Percentiles rank a stretch among this genome's conserved stretches.
These are phyloP conservation scores for Fusarium acutatum DNA, from an alignment of 2,329 filamentous ascomycete genomes.

Conservation along the genomic window DNA sequence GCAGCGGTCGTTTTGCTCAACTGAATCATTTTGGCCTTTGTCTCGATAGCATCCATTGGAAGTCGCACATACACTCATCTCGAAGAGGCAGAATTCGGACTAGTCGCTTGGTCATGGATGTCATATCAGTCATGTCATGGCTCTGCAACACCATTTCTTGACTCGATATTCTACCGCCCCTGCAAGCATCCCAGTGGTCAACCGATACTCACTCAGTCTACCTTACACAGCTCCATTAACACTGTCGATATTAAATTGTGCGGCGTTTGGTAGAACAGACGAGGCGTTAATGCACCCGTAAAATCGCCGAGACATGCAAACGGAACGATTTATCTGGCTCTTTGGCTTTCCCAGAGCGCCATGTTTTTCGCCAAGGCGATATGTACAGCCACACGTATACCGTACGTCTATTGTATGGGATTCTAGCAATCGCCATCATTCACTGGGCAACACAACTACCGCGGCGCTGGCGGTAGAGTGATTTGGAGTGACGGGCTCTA, in stretches of 20 bases:
- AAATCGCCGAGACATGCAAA: constrained; percentile 41
- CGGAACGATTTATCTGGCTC: constrained; percentile 16
- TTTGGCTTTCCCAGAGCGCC: constrained; percentile 23
- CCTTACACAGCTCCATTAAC: neutral
- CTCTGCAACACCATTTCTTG: constrained; percentile 8
- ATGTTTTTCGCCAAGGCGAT: neutral
- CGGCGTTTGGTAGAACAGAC: constrained; percentile 26
- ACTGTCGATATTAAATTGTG: neutral
- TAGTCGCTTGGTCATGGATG: constrained; percentile 9
- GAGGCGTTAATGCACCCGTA: constrained; percentile 35
- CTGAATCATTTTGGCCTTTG: constrained; percentile 13
- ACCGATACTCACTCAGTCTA: neutral
- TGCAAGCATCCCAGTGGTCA: constrained; percentile 13
- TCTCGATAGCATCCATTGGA: constrained; percentile 2
- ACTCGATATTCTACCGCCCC: neutral
- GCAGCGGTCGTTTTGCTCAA: constrained; percentile 15
- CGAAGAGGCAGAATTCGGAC: neutral
- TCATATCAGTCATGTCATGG: constrained; percentile 18
- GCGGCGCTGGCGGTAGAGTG: neutral
- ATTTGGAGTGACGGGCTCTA: neutral
- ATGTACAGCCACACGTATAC: neutral
- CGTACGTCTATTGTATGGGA: constrained; percentile 20
- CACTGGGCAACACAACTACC: constrained; percentile 8
- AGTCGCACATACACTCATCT: constrained; percentile 4
- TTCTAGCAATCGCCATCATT: constrained; percentile 36